Evolutionary conservation across 371 early-diverging fungal species (phyloP).

Genomic region (Circinella minor): DNA sequence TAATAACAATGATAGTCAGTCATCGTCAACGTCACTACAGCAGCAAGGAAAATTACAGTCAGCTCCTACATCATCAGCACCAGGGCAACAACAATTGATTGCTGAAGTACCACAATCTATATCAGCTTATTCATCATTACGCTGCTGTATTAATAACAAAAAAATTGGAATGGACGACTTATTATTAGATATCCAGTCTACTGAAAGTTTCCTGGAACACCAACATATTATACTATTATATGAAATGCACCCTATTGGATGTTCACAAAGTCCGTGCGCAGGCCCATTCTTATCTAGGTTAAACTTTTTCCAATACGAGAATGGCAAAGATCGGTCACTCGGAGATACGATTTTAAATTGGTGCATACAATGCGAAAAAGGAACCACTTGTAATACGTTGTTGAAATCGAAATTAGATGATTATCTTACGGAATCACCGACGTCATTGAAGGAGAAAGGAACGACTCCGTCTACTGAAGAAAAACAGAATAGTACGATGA

Average conservation of each 20-base stretch:
- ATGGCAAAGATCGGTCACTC: slow-evolving; percentile 53
- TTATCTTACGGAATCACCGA: neutral
- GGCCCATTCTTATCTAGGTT: slow-evolving; percentile 57
- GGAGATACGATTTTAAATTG: slow-evolving; percentile 58
- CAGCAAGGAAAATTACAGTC: neutral
- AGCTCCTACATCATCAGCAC: neutral
- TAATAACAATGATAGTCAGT: neutral
- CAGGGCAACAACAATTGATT: neutral
- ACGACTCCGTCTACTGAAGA: neutral
- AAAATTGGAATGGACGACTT: slow-evolving; percentile 62
- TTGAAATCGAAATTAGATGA: slow-evolving; percentile 8
- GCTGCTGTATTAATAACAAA: slow-evolving; percentile 44
- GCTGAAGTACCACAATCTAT: slow-evolving; percentile 33
- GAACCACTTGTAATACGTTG: slow-evolving; percentile 32
- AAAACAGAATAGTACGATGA: neutral
- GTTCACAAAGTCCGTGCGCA: slow-evolving; percentile 59
- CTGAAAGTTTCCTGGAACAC: slow-evolving; percentile 59
- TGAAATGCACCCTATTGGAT: slow-evolving; percentile 55
- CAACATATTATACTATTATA: slow-evolving; percentile 62
- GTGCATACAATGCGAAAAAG: slow-evolving; percentile 37
- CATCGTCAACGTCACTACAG: neutral
- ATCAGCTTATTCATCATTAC: slow-evolving; percentile 42
- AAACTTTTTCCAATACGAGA: slow-evolving; percentile 54
- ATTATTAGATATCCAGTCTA: slow-evolving; percentile 59
- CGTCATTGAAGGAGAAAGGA: neutral